A percentile compares a stretch with the other conserved stretches of the same genome.
These are phyloP conservation scores for Nemania serpens DNA, from an alignment of 2,329 filamentous ascomycete genomes.

Conservation along the genomic window DNA sequence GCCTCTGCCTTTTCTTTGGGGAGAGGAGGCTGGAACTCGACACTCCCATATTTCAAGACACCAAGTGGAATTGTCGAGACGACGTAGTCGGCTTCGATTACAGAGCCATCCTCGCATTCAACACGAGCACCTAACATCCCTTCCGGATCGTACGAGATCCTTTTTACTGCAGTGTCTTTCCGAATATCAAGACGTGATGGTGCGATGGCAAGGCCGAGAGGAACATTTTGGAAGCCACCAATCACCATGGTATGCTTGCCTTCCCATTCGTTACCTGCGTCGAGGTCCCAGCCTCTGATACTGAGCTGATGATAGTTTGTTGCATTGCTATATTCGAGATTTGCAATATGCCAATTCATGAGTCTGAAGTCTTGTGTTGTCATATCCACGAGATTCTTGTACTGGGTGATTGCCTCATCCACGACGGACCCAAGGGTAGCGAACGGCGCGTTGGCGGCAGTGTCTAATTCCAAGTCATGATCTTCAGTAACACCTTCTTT, in stretches of 20 bases:
- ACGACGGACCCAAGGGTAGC: constrained; percentile 89
- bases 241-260: constrained; percentile 91
- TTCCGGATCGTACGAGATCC: constrained; percentile 66
- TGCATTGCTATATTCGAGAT: constrained; percentile 96
- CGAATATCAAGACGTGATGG: constrained; percentile 79
- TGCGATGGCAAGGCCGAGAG: constrained; percentile 80
- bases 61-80: constrained; percentile 89
- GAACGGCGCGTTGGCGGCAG: constrained; percentile 63
- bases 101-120: constrained; percentile 76
- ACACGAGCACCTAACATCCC: constrained; percentile 60
- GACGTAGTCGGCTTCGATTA: constrained; percentile 84
- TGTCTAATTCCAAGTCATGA: constrained; percentile 72
- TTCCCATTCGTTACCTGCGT: constrained; percentile 97
- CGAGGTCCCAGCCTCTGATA: constrained; percentile 92
- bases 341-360: constrained; percentile 98
- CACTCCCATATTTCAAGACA: constrained; percentile 80
- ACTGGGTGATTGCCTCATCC: constrained; percentile 89
- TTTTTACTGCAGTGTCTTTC: constrained; percentile 73
- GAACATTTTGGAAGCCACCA: constrained; percentile 91
- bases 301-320: constrained; percentile 86
- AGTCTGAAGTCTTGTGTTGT: constrained; percentile 86
- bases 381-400: constrained; percentile 79
- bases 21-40: constrained; percentile 89
- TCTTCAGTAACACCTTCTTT: constrained; percentile 65
- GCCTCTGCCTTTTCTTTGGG: constrained; percentile 83